These are phyloP conservation scores for Amanita rubescens DNA, from an alignment of 768 basidiomycete genomes.

Conservation along the genomic window DNA sequence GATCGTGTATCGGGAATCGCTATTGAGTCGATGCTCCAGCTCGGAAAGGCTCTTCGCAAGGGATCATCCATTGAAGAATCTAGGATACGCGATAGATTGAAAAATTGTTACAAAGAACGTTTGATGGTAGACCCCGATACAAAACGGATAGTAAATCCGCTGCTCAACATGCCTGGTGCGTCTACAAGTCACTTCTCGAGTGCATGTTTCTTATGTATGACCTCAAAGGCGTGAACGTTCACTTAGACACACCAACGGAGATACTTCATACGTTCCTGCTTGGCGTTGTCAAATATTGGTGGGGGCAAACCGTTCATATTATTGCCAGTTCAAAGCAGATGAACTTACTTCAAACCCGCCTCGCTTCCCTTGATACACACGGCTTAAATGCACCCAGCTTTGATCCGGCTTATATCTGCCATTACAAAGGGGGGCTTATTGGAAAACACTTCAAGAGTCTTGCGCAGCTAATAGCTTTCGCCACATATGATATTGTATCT, in stretches of 20 bases:
- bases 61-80: background rate
- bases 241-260: constrained; percentile 37
- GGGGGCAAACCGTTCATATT: constrained; percentile 29
- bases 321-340: background rate
- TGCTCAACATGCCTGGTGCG: constrained; percentile 7
- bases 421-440: constrained; percentile 27
- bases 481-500: constrained; percentile 16
- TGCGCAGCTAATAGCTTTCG: constrained; percentile 23
- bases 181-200: constrained; percentile 13
- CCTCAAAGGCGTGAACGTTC: constrained; percentile 30
- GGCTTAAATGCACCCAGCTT: constrained; percentile 17
- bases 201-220: background rate
- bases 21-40: constrained; percentile 1
- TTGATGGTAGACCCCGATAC: background rate
- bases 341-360: background rate
- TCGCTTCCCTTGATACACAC: background rate
- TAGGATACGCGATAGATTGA: background rate
- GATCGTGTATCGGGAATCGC: background rate
- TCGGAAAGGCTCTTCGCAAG: constrained; percentile 2
- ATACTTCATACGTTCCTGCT: constrained; percentile 37
- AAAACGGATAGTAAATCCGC: constrained; percentile 1
- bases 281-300: constrained; percentile 42
- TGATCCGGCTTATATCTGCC: constrained; percentile 22
- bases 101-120: background rate
- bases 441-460: constrained; percentile 30